Evolutionary conservation across 2,329 filamentous ascomycete genomes (phyloP), one percentile per base, ranked within the genome.

Genomic region (Beauveria asiatica): DNA sequence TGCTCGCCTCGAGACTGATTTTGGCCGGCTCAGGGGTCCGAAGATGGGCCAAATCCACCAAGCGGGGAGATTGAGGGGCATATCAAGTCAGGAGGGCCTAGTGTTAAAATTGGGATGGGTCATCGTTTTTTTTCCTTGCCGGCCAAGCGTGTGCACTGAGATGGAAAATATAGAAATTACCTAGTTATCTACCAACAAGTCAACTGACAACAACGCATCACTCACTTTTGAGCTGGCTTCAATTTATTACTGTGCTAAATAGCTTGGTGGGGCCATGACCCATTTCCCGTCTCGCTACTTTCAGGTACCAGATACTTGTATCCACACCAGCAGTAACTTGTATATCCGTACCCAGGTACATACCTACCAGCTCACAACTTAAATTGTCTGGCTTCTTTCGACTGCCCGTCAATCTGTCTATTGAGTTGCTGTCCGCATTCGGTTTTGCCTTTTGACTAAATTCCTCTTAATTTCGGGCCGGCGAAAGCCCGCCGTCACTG

Each of bases 71-170:
- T n/a, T 17, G 44, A 25, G 21, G 44, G 44, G 44, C 19, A 23
- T 25, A 46, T 46, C 44, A 46, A 17, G 21, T 13, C 33, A 33
- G 49, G 30, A 33, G 33, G 37, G 37, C 7, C 17, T 41, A 41
- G 13, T 53, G 50, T 53, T 53, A 53, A 53, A 37, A 53, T 53
- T 53, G 51, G 37, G 21, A 53, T 53, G 51, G 51, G 51, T 27
- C 51, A 25, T 21, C 16, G 10, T 30, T 49, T 49, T 49, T 9
- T 30, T 17, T 30, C 11, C 8, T 25, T 11, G 23, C 16, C 10
- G 46, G 44, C 44, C 21, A 25, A 46, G 44, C 44, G 11, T 5
- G 33, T 37, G 44, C 44, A 46, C 17, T 17, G 44, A 23, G 41
- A 37, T 37, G 16, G 33, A 37, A 11, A 37, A 1, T 37, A 37